These are phyloP conservation scores for Tuber microsphaerosporum DNA, from an alignment of 495 filamentous ascomycete species.

Conservation along the genomic window DNA sequence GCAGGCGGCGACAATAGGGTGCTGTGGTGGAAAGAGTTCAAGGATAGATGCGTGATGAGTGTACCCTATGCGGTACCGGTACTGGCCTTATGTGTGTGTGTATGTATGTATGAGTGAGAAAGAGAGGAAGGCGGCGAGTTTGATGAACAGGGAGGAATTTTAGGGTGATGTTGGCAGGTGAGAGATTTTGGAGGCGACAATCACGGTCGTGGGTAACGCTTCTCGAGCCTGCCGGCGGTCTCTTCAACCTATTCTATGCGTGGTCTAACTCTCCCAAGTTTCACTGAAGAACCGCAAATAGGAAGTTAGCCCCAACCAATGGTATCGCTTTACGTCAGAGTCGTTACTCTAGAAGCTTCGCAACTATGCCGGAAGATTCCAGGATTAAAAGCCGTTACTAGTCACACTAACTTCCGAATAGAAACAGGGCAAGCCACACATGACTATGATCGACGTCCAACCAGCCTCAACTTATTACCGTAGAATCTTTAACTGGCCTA, in stretches of 20 bases:
- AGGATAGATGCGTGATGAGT: background rate
- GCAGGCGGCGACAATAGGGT: background rate
- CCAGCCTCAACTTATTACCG: background rate
- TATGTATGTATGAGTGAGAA: background rate
- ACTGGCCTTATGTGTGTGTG: background rate
- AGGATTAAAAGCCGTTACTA: background rate
- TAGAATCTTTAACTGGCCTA: background rate
- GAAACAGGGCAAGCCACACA: background rate
- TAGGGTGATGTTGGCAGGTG: background rate
- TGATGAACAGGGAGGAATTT: background rate
- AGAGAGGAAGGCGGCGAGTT: background rate
- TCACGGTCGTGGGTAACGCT: background rate
- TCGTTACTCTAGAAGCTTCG: background rate
- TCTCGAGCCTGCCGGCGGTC: background rate
- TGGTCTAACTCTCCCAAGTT: background rate
- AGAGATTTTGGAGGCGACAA: background rate
- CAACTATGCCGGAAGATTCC: background rate
- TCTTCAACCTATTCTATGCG: background rate
- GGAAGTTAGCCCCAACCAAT: background rate
- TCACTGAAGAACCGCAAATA: background rate
- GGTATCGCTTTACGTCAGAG: background rate
- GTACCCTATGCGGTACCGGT: background rate
- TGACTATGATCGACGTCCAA: background rate
- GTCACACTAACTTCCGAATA: background rate
- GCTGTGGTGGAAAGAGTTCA: background rate